Conservation (phyloP, 1,139 yeast species). For the Wickerhamomyces sp. region DNA sequence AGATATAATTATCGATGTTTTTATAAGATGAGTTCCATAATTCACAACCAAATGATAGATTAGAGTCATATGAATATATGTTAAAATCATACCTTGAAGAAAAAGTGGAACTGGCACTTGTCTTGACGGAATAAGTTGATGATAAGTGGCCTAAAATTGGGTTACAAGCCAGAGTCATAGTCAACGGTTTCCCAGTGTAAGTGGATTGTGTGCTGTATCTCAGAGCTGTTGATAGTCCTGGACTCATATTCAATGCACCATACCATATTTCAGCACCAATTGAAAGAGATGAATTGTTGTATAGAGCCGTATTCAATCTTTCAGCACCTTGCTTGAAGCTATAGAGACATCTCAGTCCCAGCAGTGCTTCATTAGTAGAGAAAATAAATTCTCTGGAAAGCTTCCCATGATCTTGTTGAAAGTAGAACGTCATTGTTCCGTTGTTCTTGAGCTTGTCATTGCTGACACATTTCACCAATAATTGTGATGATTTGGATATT, state of each 20-base stretch:
- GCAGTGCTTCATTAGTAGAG: conserved; percentile 84
- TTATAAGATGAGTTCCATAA: conserved; percentile 48
- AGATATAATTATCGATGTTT: neutral
- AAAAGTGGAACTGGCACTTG: conserved; percentile 72
- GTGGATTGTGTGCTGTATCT: conserved; percentile 86
- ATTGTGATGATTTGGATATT: conserved; percentile 54
- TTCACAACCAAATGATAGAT: conserved; percentile 83
- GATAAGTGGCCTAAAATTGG: conserved; percentile 91
- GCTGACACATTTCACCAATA: conserved; percentile 71
- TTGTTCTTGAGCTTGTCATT: conserved; percentile 57
- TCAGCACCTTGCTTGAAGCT: conserved; percentile 50
- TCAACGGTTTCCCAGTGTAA: conserved; percentile 81
- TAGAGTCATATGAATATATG: conserved; percentile 84
- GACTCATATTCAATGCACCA: conserved; percentile 78
- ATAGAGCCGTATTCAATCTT: conserved; percentile 31
- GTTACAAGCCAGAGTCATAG: conserved; percentile 81
- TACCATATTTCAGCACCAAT: conserved; percentile 89
- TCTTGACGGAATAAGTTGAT: conserved; percentile 82
- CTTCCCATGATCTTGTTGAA: conserved; percentile 64
- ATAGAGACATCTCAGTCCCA: conserved; percentile 79
- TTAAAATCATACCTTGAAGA: conserved; percentile 88
- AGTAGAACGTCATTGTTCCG: conserved; percentile 61
- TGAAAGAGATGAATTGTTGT: conserved; percentile 45
- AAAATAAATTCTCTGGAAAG: conserved; percentile 74
- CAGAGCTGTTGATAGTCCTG: conserved; percentile 78